Percentiles rank a stretch among this genome's conserved stretches.
Evolutionary conservation across 768 basidiomycete genomes (phyloP).

Genomic region (Mycena alexandri): DNA sequence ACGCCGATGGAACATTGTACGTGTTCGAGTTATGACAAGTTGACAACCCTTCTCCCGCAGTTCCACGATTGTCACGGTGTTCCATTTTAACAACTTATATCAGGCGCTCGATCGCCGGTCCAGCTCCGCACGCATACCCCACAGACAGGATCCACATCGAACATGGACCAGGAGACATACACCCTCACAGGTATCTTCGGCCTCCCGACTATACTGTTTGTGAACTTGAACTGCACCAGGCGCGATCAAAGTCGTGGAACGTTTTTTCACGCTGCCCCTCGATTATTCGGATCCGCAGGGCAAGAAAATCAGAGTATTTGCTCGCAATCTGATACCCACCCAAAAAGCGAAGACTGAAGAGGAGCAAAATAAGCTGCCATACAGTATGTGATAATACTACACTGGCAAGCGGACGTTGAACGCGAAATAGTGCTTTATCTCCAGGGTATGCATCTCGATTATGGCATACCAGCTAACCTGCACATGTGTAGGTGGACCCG

Average conservation of each 20-base stretch:
- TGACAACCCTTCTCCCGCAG: too few relatives aligned
- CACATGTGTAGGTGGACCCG: conserved; percentile 62
- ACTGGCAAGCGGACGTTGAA: neutral
- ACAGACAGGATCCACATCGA: too few relatives aligned
- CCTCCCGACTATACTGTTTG: too few relatives aligned
- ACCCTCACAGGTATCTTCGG: too few relatives aligned
- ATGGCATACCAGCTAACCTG: neutral
- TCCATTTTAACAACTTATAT: too few relatives aligned
- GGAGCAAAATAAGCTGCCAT: conserved; percentile 60
- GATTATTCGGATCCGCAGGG: conserved; percentile 58
- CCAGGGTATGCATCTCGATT: conserved; percentile 25
- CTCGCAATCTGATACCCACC: conserved; percentile 57
- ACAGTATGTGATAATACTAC: conserved; percentile 44
- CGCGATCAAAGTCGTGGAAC: conserved; percentile 61
- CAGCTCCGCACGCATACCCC: too few relatives aligned
- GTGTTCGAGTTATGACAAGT: too few relatives aligned
- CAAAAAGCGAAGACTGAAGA: conserved; percentile 57
- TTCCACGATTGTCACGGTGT: too few relatives aligned
- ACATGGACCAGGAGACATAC: too few relatives aligned
- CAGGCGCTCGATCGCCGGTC: too few relatives aligned
- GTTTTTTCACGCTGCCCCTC: conserved; percentile 63
- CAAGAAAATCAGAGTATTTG: conserved; percentile 62
- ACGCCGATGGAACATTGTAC: too few relatives aligned
- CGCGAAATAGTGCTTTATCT: conserved; percentile 23
- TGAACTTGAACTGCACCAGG: conserved; percentile 51